Evolutionary conservation across 768 basidiomycete species (phyloP).

Genomic region (Lactarius indigo): DNA sequence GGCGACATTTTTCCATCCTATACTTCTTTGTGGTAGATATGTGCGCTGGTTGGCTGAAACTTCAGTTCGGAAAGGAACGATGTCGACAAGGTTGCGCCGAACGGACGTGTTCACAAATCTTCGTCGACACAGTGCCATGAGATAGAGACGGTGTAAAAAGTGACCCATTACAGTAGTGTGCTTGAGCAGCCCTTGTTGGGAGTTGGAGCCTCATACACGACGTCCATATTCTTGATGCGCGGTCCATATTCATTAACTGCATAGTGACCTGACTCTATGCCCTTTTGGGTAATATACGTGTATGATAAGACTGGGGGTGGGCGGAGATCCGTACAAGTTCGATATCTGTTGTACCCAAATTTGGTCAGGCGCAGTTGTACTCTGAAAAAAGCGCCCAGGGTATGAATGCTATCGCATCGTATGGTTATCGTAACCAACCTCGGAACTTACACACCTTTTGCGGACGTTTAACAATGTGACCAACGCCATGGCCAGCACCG

Average conservation of each 20-base stretch:
- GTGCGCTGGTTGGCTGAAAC: slow-evolving; percentile 57
- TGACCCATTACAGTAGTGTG: slow-evolving; percentile 75
- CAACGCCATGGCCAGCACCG: slow-evolving; percentile 92
- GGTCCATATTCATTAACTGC: slow-evolving; percentile 88
- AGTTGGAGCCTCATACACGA: slow-evolving; percentile 68
- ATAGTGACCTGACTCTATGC: slow-evolving; percentile 83
- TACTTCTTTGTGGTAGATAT: slow-evolving; percentile 77
- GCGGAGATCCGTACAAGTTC: slow-evolving; percentile 44
- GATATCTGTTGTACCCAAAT: slow-evolving; percentile 84
- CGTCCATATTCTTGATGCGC: slow-evolving; percentile 85
- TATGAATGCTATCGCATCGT: background rate
- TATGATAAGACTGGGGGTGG: background rate
- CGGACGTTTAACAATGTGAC: slow-evolving; percentile 93
- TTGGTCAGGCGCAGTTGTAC: slow-evolving; percentile 64
- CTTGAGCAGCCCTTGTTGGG: slow-evolving; percentile 77
- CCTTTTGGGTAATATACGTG: background rate
- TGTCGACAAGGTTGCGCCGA: slow-evolving; percentile 78
- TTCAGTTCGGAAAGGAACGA: too few relatives aligned
- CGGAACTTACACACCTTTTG: slow-evolving; percentile 45
- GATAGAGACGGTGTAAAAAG: background rate
- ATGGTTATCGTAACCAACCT: too few relatives aligned
- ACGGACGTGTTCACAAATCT: slow-evolving; percentile 62
- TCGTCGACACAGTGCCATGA: background rate
- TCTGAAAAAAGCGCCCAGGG: background rate
- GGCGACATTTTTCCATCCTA: slow-evolving; percentile 66